These are phyloP conservation scores for Brasilioporus rufonigricans DNA, from an alignment of 768 basidiomycete species.

Conservation along the genomic window DNA sequence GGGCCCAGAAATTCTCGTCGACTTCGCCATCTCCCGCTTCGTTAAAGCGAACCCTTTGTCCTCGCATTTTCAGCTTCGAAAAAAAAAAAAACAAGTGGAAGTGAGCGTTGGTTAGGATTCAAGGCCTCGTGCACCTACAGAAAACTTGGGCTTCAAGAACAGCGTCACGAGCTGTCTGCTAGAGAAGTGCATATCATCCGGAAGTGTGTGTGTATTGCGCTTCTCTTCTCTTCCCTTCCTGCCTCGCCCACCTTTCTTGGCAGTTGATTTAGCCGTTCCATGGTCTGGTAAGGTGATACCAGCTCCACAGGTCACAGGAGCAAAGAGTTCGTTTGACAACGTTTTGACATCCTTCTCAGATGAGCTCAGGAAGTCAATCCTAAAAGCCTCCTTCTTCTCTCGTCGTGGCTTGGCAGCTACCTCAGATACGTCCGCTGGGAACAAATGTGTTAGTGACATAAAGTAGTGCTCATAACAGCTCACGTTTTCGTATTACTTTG, in stretches of 20 bases:
- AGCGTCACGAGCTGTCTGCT: conserved; percentile 85
- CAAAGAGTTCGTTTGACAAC: conserved; percentile 70
- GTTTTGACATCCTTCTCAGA: conserved; percentile 59
- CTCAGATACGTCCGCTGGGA: conserved; percentile 49
- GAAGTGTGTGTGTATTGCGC: conserved; percentile 73
- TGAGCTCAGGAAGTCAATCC: conserved; percentile 73
- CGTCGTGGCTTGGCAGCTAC: conserved; percentile 51
- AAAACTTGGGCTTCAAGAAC: conserved; percentile 95
- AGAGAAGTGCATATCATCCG: conserved; percentile 98
- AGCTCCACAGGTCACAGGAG: conserved; percentile 66
- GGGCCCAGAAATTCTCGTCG: conserved; percentile 97
- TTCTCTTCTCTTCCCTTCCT: conserved; percentile 57
- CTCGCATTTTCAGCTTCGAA: conserved; percentile 83
- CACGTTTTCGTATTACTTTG: conserved; percentile 76
- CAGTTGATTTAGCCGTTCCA: conserved; percentile 25
- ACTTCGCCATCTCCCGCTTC: conserved; percentile 80
- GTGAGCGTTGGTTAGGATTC: conserved; percentile 4
- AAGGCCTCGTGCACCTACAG: conserved; percentile 48
- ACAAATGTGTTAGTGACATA: not conserved
- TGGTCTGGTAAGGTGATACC: conserved; percentile 67
- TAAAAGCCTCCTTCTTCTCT: conserved; percentile 79
- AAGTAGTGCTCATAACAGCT: conserved; percentile 24
- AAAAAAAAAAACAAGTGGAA: not conserved
- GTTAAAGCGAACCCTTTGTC: conserved; percentile 54
- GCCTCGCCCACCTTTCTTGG: conserved; percentile 39